A percentile compares a stretch with the other conserved stretches of the same genome.
Conservation (phyloP, 768 basidiomycete genomes). For the Calocybe cyanea region DNA sequence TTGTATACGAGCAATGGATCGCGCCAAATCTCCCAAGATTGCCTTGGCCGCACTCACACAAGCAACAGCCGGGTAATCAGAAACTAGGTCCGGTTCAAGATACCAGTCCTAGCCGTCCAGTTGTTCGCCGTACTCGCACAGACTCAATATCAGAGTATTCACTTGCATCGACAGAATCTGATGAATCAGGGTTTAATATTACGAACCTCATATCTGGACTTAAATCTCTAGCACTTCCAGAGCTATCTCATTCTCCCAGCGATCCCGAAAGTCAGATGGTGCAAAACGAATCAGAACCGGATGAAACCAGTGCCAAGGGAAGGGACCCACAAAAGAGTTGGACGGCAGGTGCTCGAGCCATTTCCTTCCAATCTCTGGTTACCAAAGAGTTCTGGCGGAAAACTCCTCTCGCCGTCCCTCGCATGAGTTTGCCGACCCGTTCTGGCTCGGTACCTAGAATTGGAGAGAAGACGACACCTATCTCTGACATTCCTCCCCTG, state of each 20-base stretch:
- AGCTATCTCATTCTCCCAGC: no score
- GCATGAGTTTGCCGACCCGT: not conserved
- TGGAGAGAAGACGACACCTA: not conserved
- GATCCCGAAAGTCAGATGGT: no score
- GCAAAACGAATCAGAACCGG: no score
- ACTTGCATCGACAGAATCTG: not conserved
- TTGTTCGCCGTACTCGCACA: not conserved
- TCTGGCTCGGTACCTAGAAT: not conserved
- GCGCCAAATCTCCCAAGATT: not conserved
- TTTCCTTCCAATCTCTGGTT: not conserved
- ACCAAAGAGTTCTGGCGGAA: not conserved
- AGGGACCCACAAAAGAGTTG: no score
- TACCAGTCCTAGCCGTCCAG: not conserved
- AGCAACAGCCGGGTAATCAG: not conserved
- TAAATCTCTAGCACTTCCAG: no score
- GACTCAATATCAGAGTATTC: not conserved
- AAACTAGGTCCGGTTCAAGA: not conserved
- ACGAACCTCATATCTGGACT: no score
- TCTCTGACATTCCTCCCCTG: not conserved
- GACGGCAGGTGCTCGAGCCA: no score
- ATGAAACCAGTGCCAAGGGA: no score
- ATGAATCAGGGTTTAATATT: not conserved
- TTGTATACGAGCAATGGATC: slow-evolving; percentile 8
- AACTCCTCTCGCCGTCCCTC: not conserved
- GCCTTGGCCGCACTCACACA: not conserved